Evolutionary conservation across 176 grass and related monocot genomes (phyloP), one percentile per base, ranked within the genome.

Genomic region (Guadua angustifolia): DNA sequence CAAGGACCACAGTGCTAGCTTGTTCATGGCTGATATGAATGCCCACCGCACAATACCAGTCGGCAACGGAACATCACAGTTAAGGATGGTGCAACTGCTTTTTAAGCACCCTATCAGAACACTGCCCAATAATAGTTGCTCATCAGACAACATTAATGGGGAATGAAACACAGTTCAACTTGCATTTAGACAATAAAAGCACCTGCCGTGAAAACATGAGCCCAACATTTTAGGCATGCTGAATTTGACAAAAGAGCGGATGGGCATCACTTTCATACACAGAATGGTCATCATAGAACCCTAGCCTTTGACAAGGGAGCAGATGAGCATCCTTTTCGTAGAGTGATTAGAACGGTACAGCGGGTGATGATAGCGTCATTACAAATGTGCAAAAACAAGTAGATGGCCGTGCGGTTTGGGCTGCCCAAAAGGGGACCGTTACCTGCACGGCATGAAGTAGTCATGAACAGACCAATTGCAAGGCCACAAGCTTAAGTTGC

Each of bases 21-120:
- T 57, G 71, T 33, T 58, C 39, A 13, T 46, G 79, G 2, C 65
- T 5, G 74, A 10, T 6, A 86, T 87, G 67, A 83, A 90, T 79
- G 79, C 68, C 79, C 68, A 68, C 67, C 79, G 74, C 74, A n/a
- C 60, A 46, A 60, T 40, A 47, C 79, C 66, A 67, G 47, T 77
- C 35, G 39, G 17, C 51, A n/a, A 43, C 46, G 70, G 9, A 12
- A 29, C 29, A 29, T 29, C 0, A 29, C 1, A 29, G 29, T 29
- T 1, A 29, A 75, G 19, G 25, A 24, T 32, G 83, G 38, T 25
- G 33, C 59, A 35, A 18, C 81, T 40, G 75, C 71, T 42, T 52
- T 79, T 35, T 51, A 22, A 58, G 46, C 83, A 9, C n/a, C 66
- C 21, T 75, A 26, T 78, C 65, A 61, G 39, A n/a, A 33, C 3